Evolutionary conservation across 306 rosid species (phyloP).

Genomic region (Quercus mongolica): DNA sequence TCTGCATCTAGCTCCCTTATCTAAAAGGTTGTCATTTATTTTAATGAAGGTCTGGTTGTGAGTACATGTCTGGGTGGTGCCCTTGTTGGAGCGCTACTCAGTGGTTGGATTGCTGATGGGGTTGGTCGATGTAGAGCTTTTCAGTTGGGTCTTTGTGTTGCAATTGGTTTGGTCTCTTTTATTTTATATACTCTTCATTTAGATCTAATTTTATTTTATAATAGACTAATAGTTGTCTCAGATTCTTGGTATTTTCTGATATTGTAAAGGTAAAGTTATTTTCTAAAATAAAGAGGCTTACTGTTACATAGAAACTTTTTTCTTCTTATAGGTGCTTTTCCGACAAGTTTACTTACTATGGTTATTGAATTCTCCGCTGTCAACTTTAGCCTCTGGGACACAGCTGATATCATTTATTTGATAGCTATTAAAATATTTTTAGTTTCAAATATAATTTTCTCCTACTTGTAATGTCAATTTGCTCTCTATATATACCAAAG

Average conservation of each 20-base stretch:
- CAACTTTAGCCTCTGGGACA: too few relatives aligned
- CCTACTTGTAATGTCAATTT: too few relatives aligned
- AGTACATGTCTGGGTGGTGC: conserved; percentile 97
- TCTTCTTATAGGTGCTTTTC: too few relatives aligned
- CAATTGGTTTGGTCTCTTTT: neutral
- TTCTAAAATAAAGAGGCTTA: neutral
- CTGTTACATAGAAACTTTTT: neutral
- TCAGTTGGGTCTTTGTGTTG: conserved; percentile 40
- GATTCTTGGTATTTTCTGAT: neutral
- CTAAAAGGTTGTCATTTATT: conserved; percentile 8
- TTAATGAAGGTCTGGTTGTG: conserved; percentile 83
- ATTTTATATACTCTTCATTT: too few relatives aligned
- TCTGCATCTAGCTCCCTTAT: conserved; percentile 9
- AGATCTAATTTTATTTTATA: too few relatives aligned
- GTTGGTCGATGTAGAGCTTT: conserved; percentile 90
- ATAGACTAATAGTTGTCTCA: neutral
- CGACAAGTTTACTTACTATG: too few relatives aligned
- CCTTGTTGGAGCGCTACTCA: conserved; percentile 74
- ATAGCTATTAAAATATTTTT: too few relatives aligned
- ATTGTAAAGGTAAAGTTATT: neutral
- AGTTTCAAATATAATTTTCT: too few relatives aligned
- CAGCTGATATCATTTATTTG: too few relatives aligned
- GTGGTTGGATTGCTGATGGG: conserved; percentile 95
- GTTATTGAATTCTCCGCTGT: too few relatives aligned
- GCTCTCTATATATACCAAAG: too few relatives aligned